Percentiles rank a stretch among this genome's conserved stretches.
Conservation (phyloP, 345 rosid genomes). For the Boechera stricta region DNA sequence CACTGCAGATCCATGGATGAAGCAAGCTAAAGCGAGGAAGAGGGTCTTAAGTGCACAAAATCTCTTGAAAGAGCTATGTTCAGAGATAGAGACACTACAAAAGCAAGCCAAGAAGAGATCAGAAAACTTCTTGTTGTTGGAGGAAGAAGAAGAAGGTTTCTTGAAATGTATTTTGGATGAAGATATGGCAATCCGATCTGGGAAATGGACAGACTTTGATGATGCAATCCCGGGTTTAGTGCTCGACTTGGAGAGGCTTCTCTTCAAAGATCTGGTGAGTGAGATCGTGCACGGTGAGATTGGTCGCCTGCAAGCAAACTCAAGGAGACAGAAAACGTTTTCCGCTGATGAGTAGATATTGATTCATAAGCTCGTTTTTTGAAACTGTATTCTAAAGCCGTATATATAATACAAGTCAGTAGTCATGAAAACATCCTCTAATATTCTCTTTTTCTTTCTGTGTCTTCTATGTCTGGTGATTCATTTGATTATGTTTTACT, state of each 20-base stretch:
- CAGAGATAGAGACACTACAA: conserved; percentile 68
- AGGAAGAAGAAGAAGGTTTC: conserved; percentile 63
- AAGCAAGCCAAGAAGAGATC: conserved; percentile 48
- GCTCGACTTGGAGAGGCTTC: conserved; percentile 70
- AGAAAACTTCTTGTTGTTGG: conserved; percentile 37
- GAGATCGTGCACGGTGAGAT: conserved; percentile 73
- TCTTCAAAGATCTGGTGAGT: conserved; percentile 83
- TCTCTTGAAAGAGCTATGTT: conserved; percentile 77
- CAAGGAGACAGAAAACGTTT: conserved; percentile 54
- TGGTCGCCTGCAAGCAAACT: conserved; percentile 47
- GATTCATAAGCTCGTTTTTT: conserved; percentile 2
- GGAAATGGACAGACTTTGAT: conserved; percentile 63
- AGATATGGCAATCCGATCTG: conserved; percentile 59
- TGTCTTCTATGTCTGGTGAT: not conserved
- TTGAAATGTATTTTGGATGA: conserved; percentile 62
- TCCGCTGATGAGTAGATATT: conserved; percentile 49
- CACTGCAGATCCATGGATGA: conserved; percentile 57
- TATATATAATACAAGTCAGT: conserved; percentile 14
- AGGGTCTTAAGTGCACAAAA: conserved; percentile 72
- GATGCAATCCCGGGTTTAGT: conserved; percentile 57
- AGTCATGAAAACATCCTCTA: not conserved
- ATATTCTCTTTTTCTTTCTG: not conserved
- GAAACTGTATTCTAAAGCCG: not conserved
- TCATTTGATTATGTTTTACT: conserved; percentile 11
- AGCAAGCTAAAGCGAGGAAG: conserved; percentile 50